phyloP scores from a whole-genome alignment of 176 grass and related monocot genomes.

The Coix lacrymajobi region DNA sequence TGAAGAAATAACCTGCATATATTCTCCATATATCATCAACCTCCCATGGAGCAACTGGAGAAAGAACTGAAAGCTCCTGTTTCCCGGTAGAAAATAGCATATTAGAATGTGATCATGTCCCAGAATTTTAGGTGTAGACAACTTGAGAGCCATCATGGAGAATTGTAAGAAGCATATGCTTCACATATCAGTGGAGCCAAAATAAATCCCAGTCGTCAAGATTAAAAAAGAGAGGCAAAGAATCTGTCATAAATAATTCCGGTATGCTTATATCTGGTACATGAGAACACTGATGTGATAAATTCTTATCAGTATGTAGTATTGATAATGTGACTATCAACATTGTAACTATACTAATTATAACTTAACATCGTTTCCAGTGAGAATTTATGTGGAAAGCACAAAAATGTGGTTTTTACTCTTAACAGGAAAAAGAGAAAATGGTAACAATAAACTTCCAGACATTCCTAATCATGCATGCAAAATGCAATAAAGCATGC shows the following conservation, averaged over 20 bases:
- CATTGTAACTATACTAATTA: neutral
- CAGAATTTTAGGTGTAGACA: neutral
- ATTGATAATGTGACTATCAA: neutral
- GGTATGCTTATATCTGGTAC: neutral
- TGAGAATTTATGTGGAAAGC: neutral
- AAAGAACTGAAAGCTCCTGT: slow-evolving; percentile 54
- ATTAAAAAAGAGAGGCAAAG: neutral
- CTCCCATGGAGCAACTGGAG: slow-evolving; percentile 62
- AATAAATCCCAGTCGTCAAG: neutral
- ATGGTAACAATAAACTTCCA: neutral
- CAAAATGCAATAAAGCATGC: neutral
- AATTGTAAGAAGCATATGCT: neutral
- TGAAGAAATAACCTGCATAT: slow-evolving; percentile 80
- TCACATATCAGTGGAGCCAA: neutral
- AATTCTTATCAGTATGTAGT: neutral
- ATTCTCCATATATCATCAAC: slow-evolving; percentile 63
- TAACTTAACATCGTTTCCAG: neutral
- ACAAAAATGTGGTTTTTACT: neutral
- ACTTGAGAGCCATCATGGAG: neutral
- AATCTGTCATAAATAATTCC: neutral
- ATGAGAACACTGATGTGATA: neutral
- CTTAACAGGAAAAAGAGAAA: no score
- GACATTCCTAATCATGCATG: neutral
- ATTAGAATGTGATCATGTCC: neutral
- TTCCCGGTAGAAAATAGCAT: neutral